These are phyloP conservation scores for Globisporangium yorkense DNA, from an alignment of 352 stramenopile genomes.

Conservation along the genomic window DNA sequence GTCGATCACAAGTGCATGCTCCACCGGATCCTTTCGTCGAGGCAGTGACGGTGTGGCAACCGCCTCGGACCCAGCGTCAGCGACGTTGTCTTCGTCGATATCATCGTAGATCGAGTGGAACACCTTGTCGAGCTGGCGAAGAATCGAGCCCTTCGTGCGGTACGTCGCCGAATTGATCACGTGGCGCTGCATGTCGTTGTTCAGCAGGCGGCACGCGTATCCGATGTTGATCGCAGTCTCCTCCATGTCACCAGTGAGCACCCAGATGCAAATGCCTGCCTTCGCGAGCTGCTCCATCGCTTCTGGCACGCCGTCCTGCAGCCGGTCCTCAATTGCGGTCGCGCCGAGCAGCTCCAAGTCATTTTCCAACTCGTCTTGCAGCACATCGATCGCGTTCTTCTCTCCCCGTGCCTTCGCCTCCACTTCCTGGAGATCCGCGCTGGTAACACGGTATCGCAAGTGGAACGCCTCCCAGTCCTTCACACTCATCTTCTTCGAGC, in stretches of 20 bases:
- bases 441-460: constrained; percentile 51
- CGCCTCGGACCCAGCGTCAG: background rate
- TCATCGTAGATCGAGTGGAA: constrained; percentile 61
- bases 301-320: constrained; percentile 80
- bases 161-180: constrained; percentile 73
- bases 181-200: constrained; percentile 92
- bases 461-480: constrained; percentile 69
- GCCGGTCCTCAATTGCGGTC: constrained; percentile 83
- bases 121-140: constrained; percentile 72
- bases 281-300: constrained; percentile 70
- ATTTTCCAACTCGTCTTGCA: constrained; percentile 77
- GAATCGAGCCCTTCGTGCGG: constrained; percentile 55
- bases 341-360: constrained; percentile 74
- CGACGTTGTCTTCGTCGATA: background rate
- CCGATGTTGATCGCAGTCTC: constrained; percentile 89
- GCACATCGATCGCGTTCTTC: constrained; percentile 49
- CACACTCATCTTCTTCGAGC: constrained; percentile 48
- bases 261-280: constrained; percentile 84
- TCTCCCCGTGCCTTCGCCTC: constrained; percentile 60
- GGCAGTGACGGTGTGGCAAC: constrained; percentile 22
- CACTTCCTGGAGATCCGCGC: constrained; percentile 58
- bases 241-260: constrained; percentile 87
- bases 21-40: constrained; percentile 22
- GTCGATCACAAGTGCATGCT: constrained; percentile 93
- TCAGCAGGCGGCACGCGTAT: constrained; percentile 81